These are phyloP conservation scores for Oryza rufipogon DNA, from an alignment of 176 grass and related monocot species.

Conservation along the genomic window DNA sequence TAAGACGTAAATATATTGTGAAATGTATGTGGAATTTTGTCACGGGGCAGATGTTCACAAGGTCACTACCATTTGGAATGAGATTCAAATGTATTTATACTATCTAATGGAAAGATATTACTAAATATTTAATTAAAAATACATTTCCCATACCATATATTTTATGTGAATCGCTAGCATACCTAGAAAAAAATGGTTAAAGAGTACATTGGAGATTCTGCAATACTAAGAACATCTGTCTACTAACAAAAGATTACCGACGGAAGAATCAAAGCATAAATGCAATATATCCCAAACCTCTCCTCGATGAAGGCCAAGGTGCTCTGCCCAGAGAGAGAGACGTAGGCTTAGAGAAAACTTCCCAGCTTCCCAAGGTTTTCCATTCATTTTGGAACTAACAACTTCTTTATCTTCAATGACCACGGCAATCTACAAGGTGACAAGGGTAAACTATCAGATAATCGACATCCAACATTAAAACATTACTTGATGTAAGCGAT, in stretches of 20 bases:
- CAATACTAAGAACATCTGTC: neutral
- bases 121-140: neutral
- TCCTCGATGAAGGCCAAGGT: slow-evolving; percentile 85
- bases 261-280: neutral
- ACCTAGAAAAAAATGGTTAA: neutral
- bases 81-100: slow-evolving; percentile 6
- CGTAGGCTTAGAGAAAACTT: slow-evolving; percentile 87
- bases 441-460: neutral
- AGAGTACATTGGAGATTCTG: neutral
- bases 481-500: slow-evolving; percentile 1
- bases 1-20: neutral
- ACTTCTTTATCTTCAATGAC: slow-evolving; percentile 99
- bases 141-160: slow-evolving; percentile 4
- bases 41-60: neutral
- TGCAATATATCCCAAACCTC: slow-evolving; percentile 65
- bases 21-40: slow-evolving; percentile 23
- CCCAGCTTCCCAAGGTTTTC: slow-evolving; percentile 92
- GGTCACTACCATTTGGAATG: neutral
- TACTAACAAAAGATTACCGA: neutral
- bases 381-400: slow-evolving; percentile 91
- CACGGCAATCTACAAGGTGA: slow-evolving; percentile 80
- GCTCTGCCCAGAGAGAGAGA: slow-evolving; percentile 89
- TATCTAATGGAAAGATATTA: slow-evolving; percentile 4
- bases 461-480: slow-evolving; percentile 7
- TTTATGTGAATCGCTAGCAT: neutral